Conservation (phyloP, 345 rosid species). For the Adansonia digitata region DNA sequence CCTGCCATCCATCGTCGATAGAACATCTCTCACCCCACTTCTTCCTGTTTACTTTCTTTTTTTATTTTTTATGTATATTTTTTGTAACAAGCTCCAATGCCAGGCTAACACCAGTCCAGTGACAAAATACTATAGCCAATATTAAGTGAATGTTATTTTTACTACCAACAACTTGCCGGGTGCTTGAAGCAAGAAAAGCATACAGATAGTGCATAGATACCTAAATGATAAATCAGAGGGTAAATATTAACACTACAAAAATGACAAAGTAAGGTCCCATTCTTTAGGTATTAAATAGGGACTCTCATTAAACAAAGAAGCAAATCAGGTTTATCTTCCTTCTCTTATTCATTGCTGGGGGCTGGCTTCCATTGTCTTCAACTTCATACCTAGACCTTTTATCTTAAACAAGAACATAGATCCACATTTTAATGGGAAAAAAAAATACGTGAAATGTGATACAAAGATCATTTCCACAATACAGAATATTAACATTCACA, state of each 20-base stretch:
- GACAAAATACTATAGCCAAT: background rate
- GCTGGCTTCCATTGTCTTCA: background rate
- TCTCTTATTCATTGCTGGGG: background rate
- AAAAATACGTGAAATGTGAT: background rate
- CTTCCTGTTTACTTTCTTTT: background rate
- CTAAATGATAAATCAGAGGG: background rate
- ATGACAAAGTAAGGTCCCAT: background rate
- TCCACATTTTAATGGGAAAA: background rate
- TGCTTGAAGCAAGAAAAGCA: constrained; percentile 1
- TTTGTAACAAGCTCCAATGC: background rate
- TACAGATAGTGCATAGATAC: background rate
- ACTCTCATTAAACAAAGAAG: background rate
- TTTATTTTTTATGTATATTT: background rate
- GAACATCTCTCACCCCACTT: too few species aligned
- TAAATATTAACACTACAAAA: background rate
- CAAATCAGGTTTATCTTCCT: background rate
- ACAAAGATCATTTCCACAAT: background rate
- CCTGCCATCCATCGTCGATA: too few species aligned
- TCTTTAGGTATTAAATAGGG: background rate
- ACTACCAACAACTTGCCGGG: background rate
- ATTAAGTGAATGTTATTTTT: background rate
- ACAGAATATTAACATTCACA: background rate
- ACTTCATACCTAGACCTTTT: background rate
- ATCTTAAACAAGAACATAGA: background rate
- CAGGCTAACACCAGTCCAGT: background rate